A percentile compares a stretch with the other conserved stretches of the same genome.
Evolutionary conservation across 768 basidiomycete genomes (phyloP).

Genomic region (Tricholoma matsutake): DNA sequence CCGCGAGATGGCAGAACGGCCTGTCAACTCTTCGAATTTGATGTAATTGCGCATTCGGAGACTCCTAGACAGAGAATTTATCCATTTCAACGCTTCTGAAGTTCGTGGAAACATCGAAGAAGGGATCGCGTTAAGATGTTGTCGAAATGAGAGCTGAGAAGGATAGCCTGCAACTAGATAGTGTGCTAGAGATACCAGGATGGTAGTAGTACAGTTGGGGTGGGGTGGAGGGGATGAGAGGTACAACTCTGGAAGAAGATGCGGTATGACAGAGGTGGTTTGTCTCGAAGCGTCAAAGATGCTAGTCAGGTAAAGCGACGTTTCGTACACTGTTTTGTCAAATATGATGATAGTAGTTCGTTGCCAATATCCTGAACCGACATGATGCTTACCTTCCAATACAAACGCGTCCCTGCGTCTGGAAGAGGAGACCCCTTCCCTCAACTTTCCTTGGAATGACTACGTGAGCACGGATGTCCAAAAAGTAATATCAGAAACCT

Average conservation of each 20-base stretch:
- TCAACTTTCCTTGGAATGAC: constrained; percentile 56
- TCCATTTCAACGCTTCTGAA: constrained; percentile 45
- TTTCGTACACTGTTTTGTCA: constrained; percentile 59
- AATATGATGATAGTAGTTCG: neutral
- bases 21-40: constrained; percentile 45
- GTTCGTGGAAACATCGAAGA: constrained; percentile 33
- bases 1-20: constrained; percentile 17
- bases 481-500: constrained; percentile 22
- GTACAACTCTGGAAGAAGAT: constrained; percentile 53
- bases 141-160: constrained; percentile 56
- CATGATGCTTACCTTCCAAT: constrained; percentile 52
- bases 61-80: constrained; percentile 45
- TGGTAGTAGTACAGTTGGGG: constrained; percentile 24
- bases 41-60: constrained; percentile 56
- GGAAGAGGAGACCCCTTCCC: constrained; percentile 69
- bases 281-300: constrained; percentile 62
- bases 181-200: constrained; percentile 55
- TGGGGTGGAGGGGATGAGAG: constrained; percentile 23
- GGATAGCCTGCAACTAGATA: constrained; percentile 58
- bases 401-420: constrained; percentile 59
- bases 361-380: neutral
- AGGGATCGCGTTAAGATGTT: constrained; percentile 41
- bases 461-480: neutral
- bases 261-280: constrained; percentile 57
- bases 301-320: constrained; percentile 61